Evolutionary conservation across 768 basidiomycete species (phyloP).

Genomic region (Cyclocybe cylindracea): DNA sequence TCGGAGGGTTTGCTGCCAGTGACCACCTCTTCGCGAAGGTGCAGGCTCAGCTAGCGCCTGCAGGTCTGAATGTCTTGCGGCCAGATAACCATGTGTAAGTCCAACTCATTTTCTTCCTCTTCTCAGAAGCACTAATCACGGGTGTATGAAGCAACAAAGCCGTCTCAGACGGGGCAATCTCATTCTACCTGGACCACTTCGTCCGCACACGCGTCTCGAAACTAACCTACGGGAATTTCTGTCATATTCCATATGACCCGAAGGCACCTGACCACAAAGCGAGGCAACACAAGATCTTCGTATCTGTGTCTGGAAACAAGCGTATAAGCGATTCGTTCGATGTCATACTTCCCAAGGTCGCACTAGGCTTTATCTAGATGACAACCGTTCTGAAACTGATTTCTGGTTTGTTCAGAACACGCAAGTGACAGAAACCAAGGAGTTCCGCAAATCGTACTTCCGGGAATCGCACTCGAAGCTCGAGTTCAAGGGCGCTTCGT

Average conservation of each 20-base stretch:
- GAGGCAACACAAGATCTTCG: constrained; percentile 24
- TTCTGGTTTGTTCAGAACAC: constrained; percentile 26
- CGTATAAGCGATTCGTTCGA: constrained; percentile 33
- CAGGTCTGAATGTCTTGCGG: constrained; percentile 14
- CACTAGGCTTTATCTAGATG: neutral
- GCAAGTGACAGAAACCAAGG: constrained; percentile 36
- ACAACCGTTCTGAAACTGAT: neutral
- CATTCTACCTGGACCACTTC: constrained; percentile 19
- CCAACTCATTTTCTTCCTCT: neutral
- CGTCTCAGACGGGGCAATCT: constrained; percentile 20
- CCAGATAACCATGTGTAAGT: constrained; percentile 15
- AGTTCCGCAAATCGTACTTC: constrained; percentile 33
- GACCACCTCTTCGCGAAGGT: constrained; percentile 13
- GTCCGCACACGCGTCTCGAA: constrained; percentile 17
- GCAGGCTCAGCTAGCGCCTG: neutral
- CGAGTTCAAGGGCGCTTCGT: constrained; percentile 8
- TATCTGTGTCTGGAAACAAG: constrained; percentile 29
- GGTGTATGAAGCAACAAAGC: constrained; percentile 12
- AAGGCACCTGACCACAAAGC: constrained; percentile 35
- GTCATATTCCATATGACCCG: constrained; percentile 18
- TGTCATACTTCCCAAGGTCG: constrained; percentile 33
- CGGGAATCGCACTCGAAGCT: constrained; percentile 5
- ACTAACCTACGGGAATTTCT: constrained; percentile 14
- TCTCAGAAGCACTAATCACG: neutral
- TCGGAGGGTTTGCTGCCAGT: constrained; percentile 19